A percentile compares a stretch with the other conserved stretches of the same genome.
Conservation (phyloP, 2,329 filamentous ascomycete genomes). For the Sarocladium kiliense region DNA sequence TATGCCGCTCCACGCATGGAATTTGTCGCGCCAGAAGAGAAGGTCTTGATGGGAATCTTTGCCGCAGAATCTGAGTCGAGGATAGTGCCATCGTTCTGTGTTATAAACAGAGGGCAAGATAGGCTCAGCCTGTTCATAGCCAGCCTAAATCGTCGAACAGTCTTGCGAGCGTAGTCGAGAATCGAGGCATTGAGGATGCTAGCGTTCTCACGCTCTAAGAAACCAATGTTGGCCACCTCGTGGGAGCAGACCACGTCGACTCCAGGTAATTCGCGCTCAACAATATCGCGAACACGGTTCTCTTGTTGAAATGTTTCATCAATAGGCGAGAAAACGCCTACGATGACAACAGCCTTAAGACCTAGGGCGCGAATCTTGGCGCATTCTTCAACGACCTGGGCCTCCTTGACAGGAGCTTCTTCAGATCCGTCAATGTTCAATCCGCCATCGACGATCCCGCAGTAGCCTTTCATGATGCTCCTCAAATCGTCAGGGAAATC, state of each 20-base stretch:
- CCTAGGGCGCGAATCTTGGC: constrained; percentile 19
- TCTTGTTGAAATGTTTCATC: constrained; percentile 49
- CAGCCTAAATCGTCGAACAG: constrained; percentile 36
- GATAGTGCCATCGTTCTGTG: constrained; percentile 45
- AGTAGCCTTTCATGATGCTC: constrained; percentile 39
- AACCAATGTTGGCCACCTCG: constrained; percentile 29
- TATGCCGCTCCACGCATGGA: constrained; percentile 46
- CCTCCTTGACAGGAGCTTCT: not conserved
- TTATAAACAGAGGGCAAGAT: constrained; percentile 34
- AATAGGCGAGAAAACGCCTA: constrained; percentile 54
- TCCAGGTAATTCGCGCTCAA: constrained; percentile 22
- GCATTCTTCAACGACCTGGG: not conserved
- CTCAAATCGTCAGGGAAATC: constrained; percentile 49
- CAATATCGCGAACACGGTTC: constrained; percentile 39
- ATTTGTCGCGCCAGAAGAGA: constrained; percentile 44
- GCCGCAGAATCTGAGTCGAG: constrained; percentile 34
- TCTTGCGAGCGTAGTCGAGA: constrained; percentile 38
- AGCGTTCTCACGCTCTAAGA: constrained; percentile 47
- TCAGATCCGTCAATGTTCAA: constrained; percentile 43
- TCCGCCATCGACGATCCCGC: constrained; percentile 42
- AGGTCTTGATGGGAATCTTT: constrained; percentile 41
- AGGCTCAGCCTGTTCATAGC: constrained; percentile 35
- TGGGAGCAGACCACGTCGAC: constrained; percentile 23
- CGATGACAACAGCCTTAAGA: constrained; percentile 42
- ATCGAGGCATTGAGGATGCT: constrained; percentile 49